phyloP scores from a whole-genome alignment of 169 alveolate genomes.

The Miamiensis avidus region DNA sequence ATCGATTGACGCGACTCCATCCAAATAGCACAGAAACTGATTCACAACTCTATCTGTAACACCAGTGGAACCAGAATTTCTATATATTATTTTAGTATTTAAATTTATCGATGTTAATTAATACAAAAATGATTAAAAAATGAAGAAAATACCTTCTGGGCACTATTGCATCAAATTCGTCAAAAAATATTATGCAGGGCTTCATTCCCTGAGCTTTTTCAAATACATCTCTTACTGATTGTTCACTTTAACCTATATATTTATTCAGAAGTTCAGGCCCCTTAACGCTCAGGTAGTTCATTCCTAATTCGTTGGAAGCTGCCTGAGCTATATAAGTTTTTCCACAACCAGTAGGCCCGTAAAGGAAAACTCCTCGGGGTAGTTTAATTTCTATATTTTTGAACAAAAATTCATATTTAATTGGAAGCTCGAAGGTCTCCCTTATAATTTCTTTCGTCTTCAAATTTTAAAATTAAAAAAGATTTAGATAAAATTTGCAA shows the following conservation, averaged over 20 bases:
- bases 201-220: conserved; percentile 67
- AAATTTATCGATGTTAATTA: background rate
- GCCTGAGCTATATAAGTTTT: conserved; percentile 93
- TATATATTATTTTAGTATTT: background rate
- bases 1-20: conserved; percentile 80
- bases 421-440: conserved; percentile 78
- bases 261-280: conserved; percentile 84
- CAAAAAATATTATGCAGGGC: conserved; percentile 82
- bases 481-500: no score
- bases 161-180: conserved; percentile 84
- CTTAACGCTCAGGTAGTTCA: conserved; percentile 88
- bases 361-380: conserved; percentile 86
- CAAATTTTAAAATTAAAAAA: conserved; percentile 29
- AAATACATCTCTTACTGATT: conserved; percentile 73
- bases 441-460: conserved; percentile 45
- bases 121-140: no score
- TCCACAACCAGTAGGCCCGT: conserved; percentile 97
- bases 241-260: conserved; percentile 82
- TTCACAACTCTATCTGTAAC: conserved; percentile 86
- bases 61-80: conserved; percentile 78
- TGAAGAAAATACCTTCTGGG: conserved; percentile 35
- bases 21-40: conserved; percentile 80
- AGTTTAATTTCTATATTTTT: conserved; percentile 77
- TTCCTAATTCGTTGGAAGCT: conserved; percentile 90
- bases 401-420: conserved; percentile 79